phyloP scores from a whole-genome alignment of 169 alveolate species.

The Cryptosporidium sp. region DNA sequence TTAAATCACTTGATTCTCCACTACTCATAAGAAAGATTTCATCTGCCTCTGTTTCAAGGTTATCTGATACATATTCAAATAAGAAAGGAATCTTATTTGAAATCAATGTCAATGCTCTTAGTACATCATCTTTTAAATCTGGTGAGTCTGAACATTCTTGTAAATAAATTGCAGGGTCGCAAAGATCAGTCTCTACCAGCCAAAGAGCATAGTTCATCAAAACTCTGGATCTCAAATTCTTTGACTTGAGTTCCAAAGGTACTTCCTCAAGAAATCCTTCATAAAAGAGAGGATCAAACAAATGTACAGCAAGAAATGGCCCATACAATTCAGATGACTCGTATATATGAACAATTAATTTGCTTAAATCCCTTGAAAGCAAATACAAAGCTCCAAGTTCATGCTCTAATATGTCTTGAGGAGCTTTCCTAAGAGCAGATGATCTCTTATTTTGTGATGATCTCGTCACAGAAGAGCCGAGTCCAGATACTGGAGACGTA shows the following conservation, averaged over 20 bases:
- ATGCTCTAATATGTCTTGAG: slow-evolving; percentile 42
- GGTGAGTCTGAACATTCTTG: slow-evolving; percentile 56
- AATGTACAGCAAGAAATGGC: slow-evolving; percentile 59
- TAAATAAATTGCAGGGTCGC: slow-evolving; percentile 72
- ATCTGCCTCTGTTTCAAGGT: slow-evolving; percentile 6
- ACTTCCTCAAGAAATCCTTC: slow-evolving; percentile 63
- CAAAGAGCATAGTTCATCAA: slow-evolving; percentile 56
- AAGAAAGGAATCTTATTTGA: slow-evolving; percentile 54
- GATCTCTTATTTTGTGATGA: background rate
- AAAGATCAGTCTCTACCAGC: slow-evolving; percentile 69
- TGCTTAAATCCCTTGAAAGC: slow-evolving; percentile 39
- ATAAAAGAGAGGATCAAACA: slow-evolving; percentile 58
- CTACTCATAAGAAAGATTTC: background rate
- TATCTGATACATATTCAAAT: slow-evolving; percentile 42
- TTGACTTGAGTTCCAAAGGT: slow-evolving; percentile 50
- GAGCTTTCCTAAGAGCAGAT: background rate
- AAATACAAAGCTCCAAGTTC: slow-evolving; percentile 65
- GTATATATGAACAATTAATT: slow-evolving; percentile 47
- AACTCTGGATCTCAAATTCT: slow-evolving; percentile 56
- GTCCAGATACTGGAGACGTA: background rate
- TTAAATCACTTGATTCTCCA: background rate
- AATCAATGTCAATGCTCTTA: slow-evolving; percentile 23
- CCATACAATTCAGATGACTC: slow-evolving; percentile 52
- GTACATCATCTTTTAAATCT: slow-evolving; percentile 21
- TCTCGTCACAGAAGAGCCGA: background rate